Percentiles rank a stretch among this genome's conserved stretches.
These are phyloP conservation scores for Gyromitra esculenta DNA, from an alignment of 2,329 filamentous ascomycete genomes.

Conservation along the genomic window DNA sequence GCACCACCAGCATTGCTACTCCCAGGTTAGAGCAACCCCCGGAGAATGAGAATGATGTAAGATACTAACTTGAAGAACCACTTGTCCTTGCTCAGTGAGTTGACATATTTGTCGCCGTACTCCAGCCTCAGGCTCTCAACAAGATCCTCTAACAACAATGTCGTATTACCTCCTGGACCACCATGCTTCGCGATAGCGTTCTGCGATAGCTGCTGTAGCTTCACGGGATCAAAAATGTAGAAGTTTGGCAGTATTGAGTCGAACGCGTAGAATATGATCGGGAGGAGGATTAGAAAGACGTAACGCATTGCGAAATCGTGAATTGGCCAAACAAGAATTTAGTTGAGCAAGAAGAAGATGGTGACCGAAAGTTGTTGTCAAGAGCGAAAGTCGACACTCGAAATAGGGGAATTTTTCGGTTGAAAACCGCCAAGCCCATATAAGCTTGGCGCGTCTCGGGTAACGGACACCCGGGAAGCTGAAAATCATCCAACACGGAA, in stretches of 20 bases:
- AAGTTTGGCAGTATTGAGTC: conserved; percentile 61
- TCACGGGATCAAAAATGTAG: conserved; percentile 77
- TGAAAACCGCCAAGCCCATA: conserved; percentile 26
- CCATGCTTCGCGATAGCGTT: conserved; percentile 74
- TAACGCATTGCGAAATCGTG: conserved; percentile 46
- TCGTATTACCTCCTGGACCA: conserved; percentile 69
- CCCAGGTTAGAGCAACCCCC: conserved; percentile 8
- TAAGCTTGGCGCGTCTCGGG: conserved; percentile 4
- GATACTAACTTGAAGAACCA: conserved; percentile 77
- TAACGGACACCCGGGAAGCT: not conserved
- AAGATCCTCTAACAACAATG: conserved; percentile 74
- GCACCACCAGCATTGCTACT: conserved; percentile 79
- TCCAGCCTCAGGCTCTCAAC: conserved; percentile 63
- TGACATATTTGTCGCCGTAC: conserved; percentile 66
- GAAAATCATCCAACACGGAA: not conserved
- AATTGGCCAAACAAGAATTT: conserved; percentile 3
- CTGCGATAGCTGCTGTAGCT: conserved; percentile 75
- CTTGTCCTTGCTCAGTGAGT: conserved; percentile 71
- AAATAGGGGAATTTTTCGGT: conserved; percentile 39
- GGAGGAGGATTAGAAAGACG: conserved; percentile 40
- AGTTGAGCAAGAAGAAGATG: not conserved
- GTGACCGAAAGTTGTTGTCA: not conserved
- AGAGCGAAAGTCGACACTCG: not conserved
- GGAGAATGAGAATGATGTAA: not conserved
- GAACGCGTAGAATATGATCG: conserved; percentile 44